Base-by-base conservation (phyloP, 805 yeast genomes). In the Candida boidinii region DNA sequence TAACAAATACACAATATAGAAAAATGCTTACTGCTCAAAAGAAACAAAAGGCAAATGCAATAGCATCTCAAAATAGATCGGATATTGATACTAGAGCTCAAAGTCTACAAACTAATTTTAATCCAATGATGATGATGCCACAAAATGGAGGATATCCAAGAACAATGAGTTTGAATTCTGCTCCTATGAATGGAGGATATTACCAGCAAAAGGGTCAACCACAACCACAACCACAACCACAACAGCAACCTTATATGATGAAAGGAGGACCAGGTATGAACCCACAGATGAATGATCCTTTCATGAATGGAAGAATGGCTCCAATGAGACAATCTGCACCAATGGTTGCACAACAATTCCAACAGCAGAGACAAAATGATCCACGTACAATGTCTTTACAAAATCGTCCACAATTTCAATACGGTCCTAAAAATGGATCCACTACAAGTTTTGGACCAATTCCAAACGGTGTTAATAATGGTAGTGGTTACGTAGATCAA, bases 21-120 rank as follows among this genome's bases (percentile, higher is more conserved):
- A 81, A 80, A 43, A 78, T 70, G 43, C 66, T 76, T 68, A 76
- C 78, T 30, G 75, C 73, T 4, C 78, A 75, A 49, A 79, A 76
- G 60, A 82, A 82, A 48, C 47, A 67, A 50, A 70, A 72, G 15
- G 58, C 58, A 18, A 17, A 17, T 23, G 25, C 23, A 6, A 26
- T 22, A 17, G 22, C 5, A 21, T 17, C 26, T 29, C 35, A 37
- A 20, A 36, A 37, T n/a, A 25, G 30, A 17, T 15, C 10, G 12
- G 9, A 16, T 13, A 17, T 18, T 11, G 43, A 50, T 9, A 61
- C 64, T 9, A 44, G 69, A 26, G 45, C 67, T 13, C 60, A 60
- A 60, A 53, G 58, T 39, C 34, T 57, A 13, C 53, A 51, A 35
- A 29, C 19, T 10, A 13, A 7, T 8, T n/a, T n/a, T n/a, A n/a